These are phyloP conservation scores for Asclepias syriaca DNA, from an alignment of 257 asterid genomes.

Conservation along the genomic window DNA sequence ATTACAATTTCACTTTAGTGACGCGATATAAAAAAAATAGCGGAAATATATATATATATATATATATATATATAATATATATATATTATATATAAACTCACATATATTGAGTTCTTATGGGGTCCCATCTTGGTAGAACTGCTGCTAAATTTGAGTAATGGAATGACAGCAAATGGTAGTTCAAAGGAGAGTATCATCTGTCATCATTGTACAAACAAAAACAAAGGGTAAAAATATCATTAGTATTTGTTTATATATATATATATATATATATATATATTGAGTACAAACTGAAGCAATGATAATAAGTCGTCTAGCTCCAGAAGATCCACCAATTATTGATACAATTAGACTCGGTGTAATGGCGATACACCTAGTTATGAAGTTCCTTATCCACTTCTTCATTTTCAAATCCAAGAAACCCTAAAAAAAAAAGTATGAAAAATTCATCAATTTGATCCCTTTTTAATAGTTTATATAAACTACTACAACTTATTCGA, in stretches of 20 bases:
- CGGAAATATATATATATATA: background rate
- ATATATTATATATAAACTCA: too few relatives aligned
- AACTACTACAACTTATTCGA: too few relatives aligned
- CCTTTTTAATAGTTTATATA: too few relatives aligned
- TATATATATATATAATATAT: too few relatives aligned
- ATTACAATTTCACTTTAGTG: too few relatives aligned
- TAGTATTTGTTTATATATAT: background rate
- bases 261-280: too few relatives aligned
- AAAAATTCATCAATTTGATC: too few relatives aligned
- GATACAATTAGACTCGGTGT: constrained; percentile 80
- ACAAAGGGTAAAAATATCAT: background rate
- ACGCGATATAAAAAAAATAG: too few relatives aligned
- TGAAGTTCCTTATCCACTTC: constrained; percentile 60
- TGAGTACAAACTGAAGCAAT: constrained; percentile 72
- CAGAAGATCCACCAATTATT: constrained; percentile 76
- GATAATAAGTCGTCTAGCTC: constrained; percentile 81
- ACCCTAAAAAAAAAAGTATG: too few relatives aligned
- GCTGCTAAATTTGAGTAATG: constrained; percentile 74
- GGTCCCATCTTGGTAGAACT: constrained; percentile 82
- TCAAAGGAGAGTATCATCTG: constrained; percentile 93
- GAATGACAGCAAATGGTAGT: constrained; percentile 79
- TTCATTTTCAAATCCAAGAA: constrained; percentile 80
- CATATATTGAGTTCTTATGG: constrained; percentile 74
- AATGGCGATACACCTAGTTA: constrained; percentile 84
- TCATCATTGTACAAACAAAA: background rate